These are phyloP conservation scores for Quillaja saponaria DNA, from an alignment of 306 rosid species.

Conservation along the genomic window DNA sequence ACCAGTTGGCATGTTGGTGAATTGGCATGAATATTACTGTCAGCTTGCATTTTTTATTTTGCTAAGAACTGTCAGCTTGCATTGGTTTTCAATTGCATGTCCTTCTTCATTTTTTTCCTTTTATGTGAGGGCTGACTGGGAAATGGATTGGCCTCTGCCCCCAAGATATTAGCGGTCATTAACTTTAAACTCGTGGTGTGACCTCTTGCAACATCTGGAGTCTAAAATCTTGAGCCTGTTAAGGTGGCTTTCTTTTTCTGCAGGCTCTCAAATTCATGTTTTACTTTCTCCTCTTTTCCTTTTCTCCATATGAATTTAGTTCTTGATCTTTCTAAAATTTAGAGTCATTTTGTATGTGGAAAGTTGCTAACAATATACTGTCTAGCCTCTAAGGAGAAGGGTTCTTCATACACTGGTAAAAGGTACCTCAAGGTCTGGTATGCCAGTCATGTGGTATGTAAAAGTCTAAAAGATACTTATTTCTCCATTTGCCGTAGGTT, in stretches of 20 bases:
- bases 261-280: slow-evolving; percentile 18
- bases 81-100: slow-evolving; percentile 14
- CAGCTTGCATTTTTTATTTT: slow-evolving; percentile 20
- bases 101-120: neutral
- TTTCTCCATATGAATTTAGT: neutral
- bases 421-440: too few relatives aligned
- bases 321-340: neutral
- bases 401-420: neutral
- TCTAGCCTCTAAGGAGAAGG: neutral
- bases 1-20: slow-evolving; percentile 30
- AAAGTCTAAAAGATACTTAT: too few relatives aligned
- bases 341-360: too few relatives aligned
- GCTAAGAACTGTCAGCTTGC: slow-evolving; percentile 26
- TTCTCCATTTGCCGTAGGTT: too few relatives aligned
- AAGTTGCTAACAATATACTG: too few relatives aligned
- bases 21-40: slow-evolving; percentile 30
- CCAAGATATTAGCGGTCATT: neutral
- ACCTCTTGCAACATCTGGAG: neutral
- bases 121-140: slow-evolving; percentile 14
- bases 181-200: neutral
- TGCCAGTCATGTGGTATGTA: too few relatives aligned
- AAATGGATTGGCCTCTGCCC: slow-evolving; percentile 4
- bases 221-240: slow-evolving; percentile 16
- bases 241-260: slow-evolving; percentile 12
- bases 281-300: too few relatives aligned